phyloP scores from a whole-genome alignment of 768 basidiomycete genomes.

The Termitomyces sp. region DNA sequence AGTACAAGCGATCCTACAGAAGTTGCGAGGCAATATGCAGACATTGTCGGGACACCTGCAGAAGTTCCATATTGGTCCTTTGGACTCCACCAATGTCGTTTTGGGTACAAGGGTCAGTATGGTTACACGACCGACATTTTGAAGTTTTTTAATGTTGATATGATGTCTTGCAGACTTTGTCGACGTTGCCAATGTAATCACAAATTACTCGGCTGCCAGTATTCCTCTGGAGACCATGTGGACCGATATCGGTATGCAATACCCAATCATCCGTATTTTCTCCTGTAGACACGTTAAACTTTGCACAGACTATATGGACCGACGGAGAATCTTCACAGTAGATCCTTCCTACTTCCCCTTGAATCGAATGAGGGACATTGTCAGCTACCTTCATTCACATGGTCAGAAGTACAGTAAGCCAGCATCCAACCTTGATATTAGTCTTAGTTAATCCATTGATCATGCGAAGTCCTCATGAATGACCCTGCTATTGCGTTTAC shows the following conservation, averaged over 20 bases:
- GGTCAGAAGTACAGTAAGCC: conserved; percentile 54
- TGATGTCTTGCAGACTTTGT: conserved; percentile 45
- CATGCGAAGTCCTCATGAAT: conserved; percentile 64
- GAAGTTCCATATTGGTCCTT: conserved; percentile 76
- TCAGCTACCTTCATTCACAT: conserved; percentile 55
- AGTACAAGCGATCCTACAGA: conserved; percentile 54
- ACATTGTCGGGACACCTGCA: conserved; percentile 62
- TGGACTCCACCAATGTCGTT: conserved; percentile 71
- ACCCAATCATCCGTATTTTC: not conserved
- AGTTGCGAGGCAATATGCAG: conserved; percentile 65
- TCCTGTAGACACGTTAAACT: not conserved
- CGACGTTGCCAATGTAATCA: conserved; percentile 58
- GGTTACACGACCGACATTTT: too few relatives aligned
- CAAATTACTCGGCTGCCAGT: conserved; percentile 53
- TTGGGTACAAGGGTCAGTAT: conserved; percentile 55
- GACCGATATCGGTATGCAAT: conserved; percentile 73
- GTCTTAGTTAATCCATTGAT: too few relatives aligned
- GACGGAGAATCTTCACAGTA: conserved; percentile 64
- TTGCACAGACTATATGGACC: conserved; percentile 60
- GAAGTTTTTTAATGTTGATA: not conserved
- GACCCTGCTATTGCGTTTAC: conserved; percentile 64
- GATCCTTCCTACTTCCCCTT: conserved; percentile 69
- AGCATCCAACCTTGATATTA: too few relatives aligned
- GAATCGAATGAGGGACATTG: conserved; percentile 62
- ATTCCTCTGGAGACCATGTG: conserved; percentile 80